These are phyloP conservation scores for Neofusicoccum ribis DNA, from an alignment of 2,329 filamentous ascomycete genomes.

Conservation along the genomic window DNA sequence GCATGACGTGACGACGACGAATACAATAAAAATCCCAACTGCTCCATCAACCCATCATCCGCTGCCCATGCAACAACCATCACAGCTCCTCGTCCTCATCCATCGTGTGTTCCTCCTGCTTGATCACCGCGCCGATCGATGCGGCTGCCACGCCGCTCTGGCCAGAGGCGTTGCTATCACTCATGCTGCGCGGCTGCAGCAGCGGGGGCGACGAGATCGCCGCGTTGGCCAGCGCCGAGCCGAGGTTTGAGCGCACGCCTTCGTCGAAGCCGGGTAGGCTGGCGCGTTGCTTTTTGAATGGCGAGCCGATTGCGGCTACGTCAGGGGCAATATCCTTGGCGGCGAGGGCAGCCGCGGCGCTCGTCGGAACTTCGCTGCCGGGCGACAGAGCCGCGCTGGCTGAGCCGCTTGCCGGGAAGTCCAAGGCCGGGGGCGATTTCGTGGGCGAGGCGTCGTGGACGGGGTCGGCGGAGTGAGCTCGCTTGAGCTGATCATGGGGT, in stretches of 20 bases:
- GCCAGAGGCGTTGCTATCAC: constrained; percentile 4
- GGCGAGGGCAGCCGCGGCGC: constrained; percentile 3
- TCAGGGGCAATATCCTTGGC: constrained; percentile 49
- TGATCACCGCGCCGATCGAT: background rate
- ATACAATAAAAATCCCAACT: no score
- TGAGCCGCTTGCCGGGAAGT: constrained; percentile 23
- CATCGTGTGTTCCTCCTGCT: constrained; percentile 9
- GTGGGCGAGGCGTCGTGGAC: constrained; percentile 43
- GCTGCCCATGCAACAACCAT: background rate
- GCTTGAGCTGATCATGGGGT: constrained; percentile 64
- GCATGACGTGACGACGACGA: no score
- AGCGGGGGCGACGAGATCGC: background rate
- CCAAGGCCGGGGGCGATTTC: constrained; percentile 22
- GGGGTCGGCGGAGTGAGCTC: constrained; percentile 74
- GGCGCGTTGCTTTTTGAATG: constrained; percentile 73
- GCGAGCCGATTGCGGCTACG: constrained; percentile 59
- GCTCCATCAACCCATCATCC: constrained; percentile 1
- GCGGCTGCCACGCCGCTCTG: background rate
- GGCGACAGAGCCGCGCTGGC: constrained; percentile 25
- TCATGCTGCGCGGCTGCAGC: constrained; percentile 11
- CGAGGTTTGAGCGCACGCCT: background rate
- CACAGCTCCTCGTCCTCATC: constrained; percentile 12
- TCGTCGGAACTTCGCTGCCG: constrained; percentile 21
- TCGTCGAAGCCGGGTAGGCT: constrained; percentile 56
- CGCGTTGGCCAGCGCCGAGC: background rate